Evolutionary conservation across 768 basidiomycete genomes (phyloP), one percentile per base, ranked within the genome.

Genomic region (Infundibulicybe gibba): DNA sequence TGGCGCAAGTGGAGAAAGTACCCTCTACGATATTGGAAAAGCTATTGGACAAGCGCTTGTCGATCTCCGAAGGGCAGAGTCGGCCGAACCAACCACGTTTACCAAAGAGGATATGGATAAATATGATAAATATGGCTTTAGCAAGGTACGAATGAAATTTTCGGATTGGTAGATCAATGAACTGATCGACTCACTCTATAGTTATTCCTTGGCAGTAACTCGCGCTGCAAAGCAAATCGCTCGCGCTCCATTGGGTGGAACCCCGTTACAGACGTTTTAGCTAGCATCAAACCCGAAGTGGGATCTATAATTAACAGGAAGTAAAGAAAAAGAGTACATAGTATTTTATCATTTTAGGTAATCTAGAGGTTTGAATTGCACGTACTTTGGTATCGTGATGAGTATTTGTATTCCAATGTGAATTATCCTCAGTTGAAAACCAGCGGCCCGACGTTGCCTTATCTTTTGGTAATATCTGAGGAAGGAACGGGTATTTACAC

Each of bases 1-100:
- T 50, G 78, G 68, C 13, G 77, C 67, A 49, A 77, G 64, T 49
- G 79, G 71, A 38, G 76, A 81, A 43, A 70, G 77, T 44, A 68
- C 57, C 2, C 33, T 74, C 16, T 70, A 71, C 37, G 68, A 76
- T 11, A 58, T 80, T 17, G 62, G 61, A 17, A 66, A 63, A 43
- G 65, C 62, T 0, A 67, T 79, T 33, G 68, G 66, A 1, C 60
- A 68, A 17, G 67, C 57, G 2, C 50, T 79, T 11, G 60, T 70
- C 14, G 65, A 63, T 2, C 50, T 69, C 8, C 72, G 71, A 2
- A 69, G 66, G 51, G 60, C 61, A 34, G 59, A 57, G 43, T 66
- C 41, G 47, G 52, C 60, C n/a, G 72, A 66, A 48, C 75, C 77
- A 2, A 75, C 71, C 1, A 53, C 69, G 1, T 80, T 81, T 51